phyloP scores from a whole-genome alignment of 495 filamentous ascomycete species.

The Lentithecium fluviatile region DNA sequence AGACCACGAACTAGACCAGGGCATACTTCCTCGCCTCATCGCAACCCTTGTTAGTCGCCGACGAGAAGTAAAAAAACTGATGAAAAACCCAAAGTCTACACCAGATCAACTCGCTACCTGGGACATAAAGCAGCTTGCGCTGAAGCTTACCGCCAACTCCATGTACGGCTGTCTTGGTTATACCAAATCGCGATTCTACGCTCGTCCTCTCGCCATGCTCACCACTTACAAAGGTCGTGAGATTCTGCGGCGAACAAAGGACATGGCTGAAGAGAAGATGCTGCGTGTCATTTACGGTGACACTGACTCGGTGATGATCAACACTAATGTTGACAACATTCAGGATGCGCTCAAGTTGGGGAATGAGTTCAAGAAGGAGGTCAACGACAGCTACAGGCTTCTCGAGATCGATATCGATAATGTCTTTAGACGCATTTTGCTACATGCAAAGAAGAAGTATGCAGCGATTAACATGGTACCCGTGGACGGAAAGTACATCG shows the following conservation, averaged over 20 bases:
- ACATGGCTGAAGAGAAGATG: constrained; percentile 81
- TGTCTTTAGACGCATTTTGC: constrained; percentile 84
- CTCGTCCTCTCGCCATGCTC: constrained; percentile 88
- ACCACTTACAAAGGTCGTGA: constrained; percentile 97
- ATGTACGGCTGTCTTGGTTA: constrained; percentile 99
- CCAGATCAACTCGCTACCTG: constrained; percentile 86
- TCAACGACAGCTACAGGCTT: constrained; percentile 87
- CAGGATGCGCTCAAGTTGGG: constrained; percentile 88
- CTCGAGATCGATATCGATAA: constrained; percentile 99
- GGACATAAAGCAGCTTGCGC: constrained; percentile 95
- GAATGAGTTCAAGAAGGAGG: constrained; percentile 69
- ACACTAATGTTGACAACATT: constrained; percentile 92
- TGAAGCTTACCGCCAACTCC: constrained; percentile 97
- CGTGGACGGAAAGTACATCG: constrained; percentile 81
- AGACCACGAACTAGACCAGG: constrained; percentile 61
- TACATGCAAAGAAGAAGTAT: constrained; percentile 99
- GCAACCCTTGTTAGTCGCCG: constrained; percentile 83
- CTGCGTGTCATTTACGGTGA: constrained; percentile 97
- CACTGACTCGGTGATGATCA: constrained; percentile 99
- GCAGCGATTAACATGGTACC: constrained; percentile 93
- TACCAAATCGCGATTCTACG: constrained; percentile 93
- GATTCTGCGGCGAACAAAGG: constrained; percentile 92
- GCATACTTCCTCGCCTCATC: constrained; percentile 86
- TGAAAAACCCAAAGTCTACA: constrained; percentile 90
- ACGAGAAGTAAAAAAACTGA: constrained; percentile 86